phyloP scores from a whole-genome alignment of 1,284 basidiomycete species.

The Leccinum pallidistipes region DNA sequence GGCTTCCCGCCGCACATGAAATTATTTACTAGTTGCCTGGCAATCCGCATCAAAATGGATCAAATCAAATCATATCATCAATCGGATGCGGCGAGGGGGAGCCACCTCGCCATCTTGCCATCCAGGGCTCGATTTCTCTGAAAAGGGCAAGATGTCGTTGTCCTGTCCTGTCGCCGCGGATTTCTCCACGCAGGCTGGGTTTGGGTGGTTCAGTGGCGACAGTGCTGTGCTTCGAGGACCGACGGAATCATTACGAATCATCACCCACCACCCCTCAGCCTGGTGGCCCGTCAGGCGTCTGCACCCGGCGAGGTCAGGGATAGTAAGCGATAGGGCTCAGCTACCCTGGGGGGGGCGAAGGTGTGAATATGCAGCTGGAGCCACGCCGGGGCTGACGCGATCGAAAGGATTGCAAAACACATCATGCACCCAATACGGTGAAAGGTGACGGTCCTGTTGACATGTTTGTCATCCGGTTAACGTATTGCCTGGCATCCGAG shows the following conservation, averaged over 20 bases:
- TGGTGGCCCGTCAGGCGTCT: background rate
- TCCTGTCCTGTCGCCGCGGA: constrained; percentile 1
- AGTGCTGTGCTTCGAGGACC: background rate
- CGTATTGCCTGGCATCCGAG: constrained; percentile 11
- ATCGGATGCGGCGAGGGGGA: constrained; percentile 8
- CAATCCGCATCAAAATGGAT: constrained; percentile 25
- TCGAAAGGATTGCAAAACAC: background rate
- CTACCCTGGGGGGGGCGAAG: background rate
- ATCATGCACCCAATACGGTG: background rate
- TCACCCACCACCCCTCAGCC: background rate
- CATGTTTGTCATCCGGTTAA: constrained; percentile 12
- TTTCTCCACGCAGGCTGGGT: constrained; percentile 1
- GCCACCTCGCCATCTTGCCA: background rate
- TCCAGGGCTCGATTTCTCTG: constrained; percentile 5
- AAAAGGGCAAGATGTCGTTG: constrained; percentile 4
- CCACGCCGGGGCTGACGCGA: background rate
- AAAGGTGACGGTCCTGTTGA: constrained; percentile 7
- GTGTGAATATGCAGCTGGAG: background rate
- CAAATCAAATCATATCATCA: background rate
- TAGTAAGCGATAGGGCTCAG: background rate
- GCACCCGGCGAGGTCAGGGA: background rate
- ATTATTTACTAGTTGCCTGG: constrained; percentile 21
- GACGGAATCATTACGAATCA: background rate
- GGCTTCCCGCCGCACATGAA: constrained; percentile 5
- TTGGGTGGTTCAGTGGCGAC: constrained; percentile 15